Evolutionary conservation across 2,329 filamentous ascomycete genomes (phyloP).

Genomic region (Scedosporium boydii): DNA sequence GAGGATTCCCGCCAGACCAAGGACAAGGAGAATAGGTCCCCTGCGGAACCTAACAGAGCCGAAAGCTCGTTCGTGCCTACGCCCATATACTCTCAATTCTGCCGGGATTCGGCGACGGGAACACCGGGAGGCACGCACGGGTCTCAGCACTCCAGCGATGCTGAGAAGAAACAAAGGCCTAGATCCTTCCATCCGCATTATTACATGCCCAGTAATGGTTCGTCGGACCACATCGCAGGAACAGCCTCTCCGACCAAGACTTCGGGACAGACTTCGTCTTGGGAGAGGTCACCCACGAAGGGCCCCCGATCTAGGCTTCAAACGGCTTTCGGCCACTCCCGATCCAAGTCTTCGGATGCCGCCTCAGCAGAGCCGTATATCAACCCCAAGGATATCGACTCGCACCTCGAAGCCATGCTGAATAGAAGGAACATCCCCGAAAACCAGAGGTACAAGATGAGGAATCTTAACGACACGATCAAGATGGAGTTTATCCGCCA

Average conservation of each 20-base stretch:
- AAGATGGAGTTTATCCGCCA: constrained; percentile 94
- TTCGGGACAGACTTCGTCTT: constrained; percentile 21
- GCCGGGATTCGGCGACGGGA: constrained; percentile 14
- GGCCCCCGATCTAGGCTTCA: constrained; percentile 30
- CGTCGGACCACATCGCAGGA: neutral
- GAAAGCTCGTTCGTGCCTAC: constrained; percentile 31
- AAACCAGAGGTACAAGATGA: constrained; percentile 91
- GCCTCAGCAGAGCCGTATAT: constrained; percentile 18
- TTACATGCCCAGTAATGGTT: constrained; percentile 12
- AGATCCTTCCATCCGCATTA: constrained; percentile 37
- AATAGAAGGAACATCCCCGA: constrained; percentile 89
- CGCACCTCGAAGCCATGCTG: constrained; percentile 53
- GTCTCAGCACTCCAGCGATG: constrained; percentile 12
- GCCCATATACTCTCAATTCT: constrained; percentile 76
- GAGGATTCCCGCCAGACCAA: constrained; percentile 42
- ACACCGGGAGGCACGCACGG: constrained; percentile 17
- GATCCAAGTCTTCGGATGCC: constrained; percentile 5
- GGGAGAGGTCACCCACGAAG: constrained; percentile 22
- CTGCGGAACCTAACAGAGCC: constrained; percentile 22
- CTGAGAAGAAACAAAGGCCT: constrained; percentile 32
- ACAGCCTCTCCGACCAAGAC: neutral
- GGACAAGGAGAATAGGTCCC: constrained; percentile 77
- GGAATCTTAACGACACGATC: constrained; percentile 76
- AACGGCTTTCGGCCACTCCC: constrained; percentile 19
- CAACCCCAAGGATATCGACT: constrained; percentile 44